Evolutionary conservation across 495 filamentous ascomycete species (phyloP), one percentile per base, ranked within the genome.

Genomic region (Penicillium chermesinum): DNA sequence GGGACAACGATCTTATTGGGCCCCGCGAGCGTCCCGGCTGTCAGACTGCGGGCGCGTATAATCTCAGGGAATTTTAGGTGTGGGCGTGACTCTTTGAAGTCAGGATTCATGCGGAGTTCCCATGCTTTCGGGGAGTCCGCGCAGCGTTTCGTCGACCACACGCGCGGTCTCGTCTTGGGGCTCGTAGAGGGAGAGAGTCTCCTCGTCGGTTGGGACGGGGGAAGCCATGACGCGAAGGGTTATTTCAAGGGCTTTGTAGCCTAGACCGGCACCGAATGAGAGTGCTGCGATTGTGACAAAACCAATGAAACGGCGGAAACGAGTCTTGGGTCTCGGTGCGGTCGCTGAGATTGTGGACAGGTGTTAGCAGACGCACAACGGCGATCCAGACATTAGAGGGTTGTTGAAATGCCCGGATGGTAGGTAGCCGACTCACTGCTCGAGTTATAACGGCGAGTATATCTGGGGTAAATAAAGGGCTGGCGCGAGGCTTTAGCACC

Each of bases 1-100:
- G 93, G 93, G 1, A 95, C 87, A 10, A 82, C 82, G 38, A 98
- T 82, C 60, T 74, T 85, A 18, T 84, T 83, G 0, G 82, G 79
- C 2, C 91, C 90, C 17, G 84, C 55, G 3, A 98, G 75, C 15
- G 84, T 85, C 1, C 91, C 91, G 18, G 77, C 88, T 0, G 90
- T 97, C 20, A 98, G 75, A 62, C 83, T 95, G 63, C 88, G 82
- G 1, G 59, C 61, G 25, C 85, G 83, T 62, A 85, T 71, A 1
- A 67, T 45, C 33, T 73, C 67, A 0, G 89, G 88, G 57, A 96
- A 84, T 63, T 89, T 91, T 55, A 96, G 66, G 62, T 96, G 87
- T 16, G 94, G 94, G 27, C 94, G 78, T 14, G 85, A 82, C 61
- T 94, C 91, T 17, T 73, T 74, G 66, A 84, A 88, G 3, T 77